Evolutionary conservation across 345 rosid genomes (phyloP).

Genomic region (Combretum micranthum): DNA sequence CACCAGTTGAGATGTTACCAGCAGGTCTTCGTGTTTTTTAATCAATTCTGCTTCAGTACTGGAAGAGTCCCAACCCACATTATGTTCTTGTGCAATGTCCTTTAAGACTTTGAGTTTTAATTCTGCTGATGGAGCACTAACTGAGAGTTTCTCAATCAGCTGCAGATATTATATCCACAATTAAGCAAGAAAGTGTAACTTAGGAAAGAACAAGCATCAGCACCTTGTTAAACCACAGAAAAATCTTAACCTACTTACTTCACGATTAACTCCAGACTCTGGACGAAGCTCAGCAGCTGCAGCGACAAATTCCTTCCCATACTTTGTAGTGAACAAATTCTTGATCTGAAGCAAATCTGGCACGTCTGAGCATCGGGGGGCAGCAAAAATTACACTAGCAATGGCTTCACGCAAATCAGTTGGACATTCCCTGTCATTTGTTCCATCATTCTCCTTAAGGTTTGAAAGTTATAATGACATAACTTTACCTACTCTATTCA

Average conservation of each 20-base stretch:
- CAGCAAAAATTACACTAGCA: conserved; percentile 84
- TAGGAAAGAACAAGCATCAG: conserved; percentile 2
- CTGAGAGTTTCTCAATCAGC: conserved; percentile 85
- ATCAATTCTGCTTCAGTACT: conserved; percentile 70
- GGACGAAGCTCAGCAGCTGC: conserved; percentile 86
- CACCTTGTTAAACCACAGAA: conserved; percentile 2
- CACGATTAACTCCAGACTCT: conserved; percentile 85
- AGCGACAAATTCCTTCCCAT: conserved; percentile 76
- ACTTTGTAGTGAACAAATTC: conserved; percentile 74
- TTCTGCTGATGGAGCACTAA: conserved; percentile 70
- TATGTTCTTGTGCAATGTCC: conserved; percentile 72
- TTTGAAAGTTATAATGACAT: too few relatives aligned
- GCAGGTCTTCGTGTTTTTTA: conserved; percentile 83
- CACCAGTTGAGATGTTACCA: conserved; percentile 33
- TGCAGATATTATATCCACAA: conserved; percentile 18
- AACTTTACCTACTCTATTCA: too few relatives aligned
- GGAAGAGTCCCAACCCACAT: conserved; percentile 79
- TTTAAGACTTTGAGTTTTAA: conserved; percentile 64
- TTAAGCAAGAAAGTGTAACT: not conserved
- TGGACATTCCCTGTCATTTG: conserved; percentile 67
- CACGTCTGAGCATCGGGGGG: conserved; percentile 95
- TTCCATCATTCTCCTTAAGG: too few relatives aligned
- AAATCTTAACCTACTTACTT: conserved; percentile 56
- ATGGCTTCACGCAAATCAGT: conserved; percentile 82
- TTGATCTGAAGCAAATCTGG: conserved; percentile 77